Evolutionary conservation across 768 basidiomycete species (phyloP).

Genomic region (Rickenella mellea): DNA sequence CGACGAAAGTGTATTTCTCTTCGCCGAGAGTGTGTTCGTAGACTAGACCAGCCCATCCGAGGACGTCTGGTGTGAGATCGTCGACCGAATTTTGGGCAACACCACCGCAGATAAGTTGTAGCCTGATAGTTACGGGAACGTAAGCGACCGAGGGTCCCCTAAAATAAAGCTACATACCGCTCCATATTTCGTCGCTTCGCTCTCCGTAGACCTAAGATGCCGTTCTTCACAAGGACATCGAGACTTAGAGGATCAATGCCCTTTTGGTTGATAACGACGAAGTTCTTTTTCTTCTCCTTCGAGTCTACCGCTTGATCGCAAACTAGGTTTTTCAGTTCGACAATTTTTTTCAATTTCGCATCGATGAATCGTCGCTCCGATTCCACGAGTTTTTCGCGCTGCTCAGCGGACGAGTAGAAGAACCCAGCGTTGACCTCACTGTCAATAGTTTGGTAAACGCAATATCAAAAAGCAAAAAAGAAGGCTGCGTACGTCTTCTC

Average conservation of each 20-base stretch:
- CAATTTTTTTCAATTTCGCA: conserved; percentile 88
- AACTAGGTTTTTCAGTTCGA: conserved; percentile 91
- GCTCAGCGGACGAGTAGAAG: conserved; percentile 98
- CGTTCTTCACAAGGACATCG: conserved; percentile 93
- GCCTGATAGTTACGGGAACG: conserved; percentile 19
- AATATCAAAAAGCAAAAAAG: background rate
- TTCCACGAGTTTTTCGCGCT: conserved; percentile 97
- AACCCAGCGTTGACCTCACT: conserved; percentile 99
- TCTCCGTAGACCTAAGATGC: conserved; percentile 86
- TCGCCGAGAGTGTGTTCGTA: conserved; percentile 99
- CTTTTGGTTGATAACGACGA: conserved; percentile 97
- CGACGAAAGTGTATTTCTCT: conserved; percentile 96
- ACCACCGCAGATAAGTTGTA: conserved; percentile 93
- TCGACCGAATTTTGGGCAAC: conserved; percentile 97
- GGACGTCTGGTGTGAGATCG: conserved; percentile 80
- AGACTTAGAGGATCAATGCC: conserved; percentile 96
- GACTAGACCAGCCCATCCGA: conserved; percentile 96
- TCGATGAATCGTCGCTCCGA: conserved; percentile 93
- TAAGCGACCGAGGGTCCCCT: background rate
- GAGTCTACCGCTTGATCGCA: conserved; percentile 88
- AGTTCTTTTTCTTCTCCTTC: conserved; percentile 73
- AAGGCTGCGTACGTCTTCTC: conserved; percentile 84
- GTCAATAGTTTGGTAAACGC: conserved; percentile 5
- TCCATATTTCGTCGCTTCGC: conserved; percentile 99
- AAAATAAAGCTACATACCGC: conserved; percentile 44